Evolutionary conservation across 371 early-diverging fungal genomes (phyloP).

Genomic region (Haplosporangium sp.): DNA sequence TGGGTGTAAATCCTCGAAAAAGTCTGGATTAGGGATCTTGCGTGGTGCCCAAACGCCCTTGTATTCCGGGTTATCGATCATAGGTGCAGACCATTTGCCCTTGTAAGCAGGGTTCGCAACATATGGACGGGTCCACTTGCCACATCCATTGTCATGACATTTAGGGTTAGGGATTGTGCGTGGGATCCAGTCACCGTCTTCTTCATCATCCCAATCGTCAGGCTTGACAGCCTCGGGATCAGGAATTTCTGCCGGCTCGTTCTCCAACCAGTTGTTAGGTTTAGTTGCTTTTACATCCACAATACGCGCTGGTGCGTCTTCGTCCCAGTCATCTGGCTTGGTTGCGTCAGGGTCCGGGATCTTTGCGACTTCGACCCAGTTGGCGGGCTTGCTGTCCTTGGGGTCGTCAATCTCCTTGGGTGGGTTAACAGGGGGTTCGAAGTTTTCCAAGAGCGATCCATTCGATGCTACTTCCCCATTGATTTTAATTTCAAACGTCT

Average conservation of each 20-base stretch:
- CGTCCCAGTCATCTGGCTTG: slow-evolving; percentile 92
- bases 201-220: slow-evolving; percentile 93
- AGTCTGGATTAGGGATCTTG: slow-evolving; percentile 91
- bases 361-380: slow-evolving; percentile 95
- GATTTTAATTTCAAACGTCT: slow-evolving; percentile 86
- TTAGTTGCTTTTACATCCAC: slow-evolving; percentile 87
- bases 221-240: slow-evolving; percentile 94
- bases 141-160: slow-evolving; percentile 82
- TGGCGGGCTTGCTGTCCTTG: slow-evolving; percentile 88
- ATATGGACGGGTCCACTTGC: slow-evolving; percentile 68
- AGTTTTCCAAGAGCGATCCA: slow-evolving; percentile 88
- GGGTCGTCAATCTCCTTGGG: slow-evolving; percentile 95
- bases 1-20: slow-evolving; percentile 73
- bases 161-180: slow-evolving; percentile 83
- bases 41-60: slow-evolving; percentile 95
- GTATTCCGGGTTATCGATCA: slow-evolving; percentile 95
- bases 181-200: slow-evolving; percentile 91
- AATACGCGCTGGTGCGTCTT: slow-evolving; percentile 73
- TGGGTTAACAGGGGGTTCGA: slow-evolving; percentile 81
- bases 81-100: slow-evolving; percentile 84
- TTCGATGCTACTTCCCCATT: slow-evolving; percentile 77
- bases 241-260: slow-evolving; percentile 78
- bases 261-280: slow-evolving; percentile 93
- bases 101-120: slow-evolving; percentile 93
- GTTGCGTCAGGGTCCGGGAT: slow-evolving; percentile 88